Conservation (phyloP, 1,284 basidiomycete genomes). For the Fomitopsis palustris region DNA sequence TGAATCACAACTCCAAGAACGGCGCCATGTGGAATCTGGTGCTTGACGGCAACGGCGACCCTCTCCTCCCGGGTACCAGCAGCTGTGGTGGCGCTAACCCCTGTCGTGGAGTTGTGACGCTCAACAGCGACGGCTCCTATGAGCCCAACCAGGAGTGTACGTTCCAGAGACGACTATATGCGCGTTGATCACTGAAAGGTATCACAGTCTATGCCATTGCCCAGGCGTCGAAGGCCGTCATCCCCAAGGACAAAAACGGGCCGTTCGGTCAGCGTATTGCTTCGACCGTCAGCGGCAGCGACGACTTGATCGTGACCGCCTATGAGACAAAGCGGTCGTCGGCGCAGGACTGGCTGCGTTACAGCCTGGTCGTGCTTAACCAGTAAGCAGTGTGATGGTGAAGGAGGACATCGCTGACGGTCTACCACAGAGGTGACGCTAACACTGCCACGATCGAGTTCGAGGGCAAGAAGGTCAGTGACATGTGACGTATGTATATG, state of each 20-base stretch:
- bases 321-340: conserved; percentile 57
- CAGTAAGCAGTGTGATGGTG: conserved; percentile 19
- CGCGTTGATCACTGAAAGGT: conserved; percentile 15
- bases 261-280: conserved; percentile 67
- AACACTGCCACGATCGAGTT: conserved; percentile 67
- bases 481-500: not conserved
- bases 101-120: conserved; percentile 63
- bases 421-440: conserved; percentile 44
- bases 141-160: conserved; percentile 68
- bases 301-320: conserved; percentile 59
- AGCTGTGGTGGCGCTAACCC: conserved; percentile 51
- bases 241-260: conserved; percentile 63
- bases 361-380: conserved; percentile 69
- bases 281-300: conserved; percentile 56
- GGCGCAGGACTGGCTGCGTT: conserved; percentile 55
- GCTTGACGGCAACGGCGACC: conserved; percentile 58
- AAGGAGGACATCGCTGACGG: conserved; percentile 1
- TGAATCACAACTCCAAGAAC: conserved; percentile 42
- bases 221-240: conserved; percentile 67
- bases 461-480: conserved; percentile 55
- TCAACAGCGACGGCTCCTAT: conserved; percentile 61
- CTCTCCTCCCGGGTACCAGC: conserved; percentile 58
- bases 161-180: conserved; percentile 42
- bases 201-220: conserved; percentile 66
- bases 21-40: conserved; percentile 74